Conservation (phyloP, 768 basidiomycete species). For the Tulasnella sp. region DNA sequence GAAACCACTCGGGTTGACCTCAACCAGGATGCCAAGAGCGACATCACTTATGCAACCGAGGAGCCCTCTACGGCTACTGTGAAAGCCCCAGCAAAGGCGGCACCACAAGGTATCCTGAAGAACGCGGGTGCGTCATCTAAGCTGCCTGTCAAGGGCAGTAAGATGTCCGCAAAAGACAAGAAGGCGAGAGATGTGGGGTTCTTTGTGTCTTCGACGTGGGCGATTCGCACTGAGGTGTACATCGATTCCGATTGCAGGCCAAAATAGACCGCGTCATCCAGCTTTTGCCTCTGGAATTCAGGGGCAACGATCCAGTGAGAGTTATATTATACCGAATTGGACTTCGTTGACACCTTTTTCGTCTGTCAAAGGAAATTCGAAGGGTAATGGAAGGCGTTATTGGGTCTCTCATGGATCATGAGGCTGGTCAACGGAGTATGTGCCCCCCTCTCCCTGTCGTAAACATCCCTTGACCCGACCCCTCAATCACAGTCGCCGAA, state of each 20-base stretch:
- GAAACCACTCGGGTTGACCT: too few species aligned
- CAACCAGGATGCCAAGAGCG: conserved; percentile 25
- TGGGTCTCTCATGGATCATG: conserved; percentile 55
- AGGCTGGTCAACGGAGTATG: conserved; percentile 51
- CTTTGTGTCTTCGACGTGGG: background rate
- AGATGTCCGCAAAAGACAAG: conserved; percentile 67
- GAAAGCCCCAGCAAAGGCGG: conserved; percentile 28
- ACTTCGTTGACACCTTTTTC: background rate
- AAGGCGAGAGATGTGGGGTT: conserved; percentile 58
- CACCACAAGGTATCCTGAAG: conserved; percentile 24
- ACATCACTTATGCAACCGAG: conserved; percentile 3
- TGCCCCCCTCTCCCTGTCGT: background rate
- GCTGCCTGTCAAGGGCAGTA: conserved; percentile 48
- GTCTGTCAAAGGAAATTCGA: conserved; percentile 43
- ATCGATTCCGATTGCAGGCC: conserved; percentile 32
- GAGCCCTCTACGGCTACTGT: background rate
- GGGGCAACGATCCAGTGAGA: conserved; percentile 73
- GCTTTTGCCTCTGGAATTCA: conserved; percentile 76
- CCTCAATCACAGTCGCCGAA: conserved; percentile 45
- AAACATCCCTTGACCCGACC: background rate
- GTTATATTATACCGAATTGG: background rate
- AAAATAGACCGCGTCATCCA: conserved; percentile 55
- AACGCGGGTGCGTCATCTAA: conserved; percentile 33
- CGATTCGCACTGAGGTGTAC: background rate
- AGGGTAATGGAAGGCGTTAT: conserved; percentile 72